These are phyloP conservation scores for Blastobotrys arbuscula DNA, from an alignment of 1,139 yeast species.

Conservation along the genomic window DNA sequence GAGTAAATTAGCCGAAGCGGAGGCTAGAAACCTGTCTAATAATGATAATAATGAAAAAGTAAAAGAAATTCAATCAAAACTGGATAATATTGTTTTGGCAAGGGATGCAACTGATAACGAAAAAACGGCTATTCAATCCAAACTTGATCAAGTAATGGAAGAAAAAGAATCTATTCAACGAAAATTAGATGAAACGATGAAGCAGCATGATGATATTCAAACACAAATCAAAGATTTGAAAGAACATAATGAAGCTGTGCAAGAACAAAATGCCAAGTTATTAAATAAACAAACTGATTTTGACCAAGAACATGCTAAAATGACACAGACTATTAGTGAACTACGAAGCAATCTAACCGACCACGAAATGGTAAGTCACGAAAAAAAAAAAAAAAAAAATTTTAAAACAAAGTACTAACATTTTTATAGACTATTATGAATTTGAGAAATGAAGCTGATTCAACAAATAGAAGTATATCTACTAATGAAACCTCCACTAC, in stretches of 20 bases:
- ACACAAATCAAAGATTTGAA: background rate
- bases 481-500: background rate
- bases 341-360: conserved; percentile 5
- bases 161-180: too few relatives aligned
- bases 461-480: conserved; percentile 2
- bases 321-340: conserved; percentile 6
- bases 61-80: conserved; percentile 6
- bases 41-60: conserved; percentile 5
- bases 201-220: background rate
- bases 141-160: background rate
- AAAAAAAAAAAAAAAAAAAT: background rate
- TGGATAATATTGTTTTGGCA: background rate
- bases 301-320: conserved; percentile 1
- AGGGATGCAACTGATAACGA: background rate
- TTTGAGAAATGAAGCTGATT: conserved; percentile 7
- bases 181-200: background rate
- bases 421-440: conserved; percentile 17
- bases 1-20: conserved; percentile 15
- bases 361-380: conserved; percentile 8
- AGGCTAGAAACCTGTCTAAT: conserved; percentile 14
- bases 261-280: conserved; percentile 8
- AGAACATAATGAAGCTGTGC: conserved; percentile 3
- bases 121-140: background rate
- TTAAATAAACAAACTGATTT: conserved; percentile 7
- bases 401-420: background rate